phyloP scores from a whole-genome alignment of 176 grass and related monocot species.

The Eleusine indica region DNA sequence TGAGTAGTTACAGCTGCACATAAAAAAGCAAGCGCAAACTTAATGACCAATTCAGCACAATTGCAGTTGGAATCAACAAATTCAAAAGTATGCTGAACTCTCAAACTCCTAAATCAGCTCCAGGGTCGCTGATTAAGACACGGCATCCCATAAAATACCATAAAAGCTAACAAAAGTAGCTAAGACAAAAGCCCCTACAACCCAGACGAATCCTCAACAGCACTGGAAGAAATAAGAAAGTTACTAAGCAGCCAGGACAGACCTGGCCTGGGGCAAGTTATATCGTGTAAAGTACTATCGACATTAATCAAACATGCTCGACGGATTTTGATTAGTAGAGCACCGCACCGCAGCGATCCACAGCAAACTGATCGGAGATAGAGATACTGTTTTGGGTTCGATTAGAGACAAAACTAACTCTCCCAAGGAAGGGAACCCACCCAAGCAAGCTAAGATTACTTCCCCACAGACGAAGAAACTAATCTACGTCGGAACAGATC shows the following conservation, averaged over 20 bases:
- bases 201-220: background rate
- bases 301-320: background rate
- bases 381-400: background rate
- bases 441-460: background rate
- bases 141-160: background rate
- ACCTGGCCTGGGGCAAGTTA: background rate
- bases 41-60: background rate
- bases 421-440: background rate
- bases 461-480: background rate
- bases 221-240: conserved; percentile 17
- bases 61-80: conserved; percentile 15
- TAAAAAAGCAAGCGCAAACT: conserved; percentile 21
- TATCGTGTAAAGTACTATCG: background rate
- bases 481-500: conserved; percentile 4
- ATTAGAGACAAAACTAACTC: background rate
- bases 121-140: background rate
- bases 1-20: conserved; percentile 31
- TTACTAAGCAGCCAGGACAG: background rate
- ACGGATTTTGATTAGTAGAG: background rate
- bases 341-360: background rate
- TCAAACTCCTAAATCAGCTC: background rate
- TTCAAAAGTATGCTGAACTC: conserved; percentile 20
- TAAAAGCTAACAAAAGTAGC: background rate
- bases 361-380: background rate
- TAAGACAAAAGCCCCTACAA: background rate